Conservation (phyloP, 2,329 filamentous ascomycete species). For the Sporothrix pseudoabietina region DNA sequence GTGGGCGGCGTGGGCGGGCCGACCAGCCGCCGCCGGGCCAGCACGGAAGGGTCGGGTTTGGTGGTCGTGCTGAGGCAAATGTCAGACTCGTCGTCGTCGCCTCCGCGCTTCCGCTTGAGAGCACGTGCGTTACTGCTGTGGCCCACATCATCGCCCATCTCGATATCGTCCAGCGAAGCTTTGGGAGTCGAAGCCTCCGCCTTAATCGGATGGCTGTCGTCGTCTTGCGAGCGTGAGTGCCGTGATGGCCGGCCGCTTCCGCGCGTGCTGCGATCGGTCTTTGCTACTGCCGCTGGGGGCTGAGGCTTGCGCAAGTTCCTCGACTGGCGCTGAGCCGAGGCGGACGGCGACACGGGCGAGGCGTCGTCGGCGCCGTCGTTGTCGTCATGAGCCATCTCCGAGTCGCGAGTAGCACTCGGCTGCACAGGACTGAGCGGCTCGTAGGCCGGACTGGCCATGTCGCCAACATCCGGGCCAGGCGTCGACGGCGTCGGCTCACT, state of each 20-base stretch:
- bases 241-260: neutral
- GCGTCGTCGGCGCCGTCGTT: neutral
- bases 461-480: slow-evolving; percentile 48
- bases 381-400: neutral
- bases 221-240: slow-evolving; percentile 13
- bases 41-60: slow-evolving; percentile 44
- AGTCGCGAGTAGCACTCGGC: slow-evolving; percentile 40
- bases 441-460: slow-evolving; percentile 55
- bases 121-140: neutral
- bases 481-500: slow-evolving; percentile 59
- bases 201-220: slow-evolving; percentile 43
- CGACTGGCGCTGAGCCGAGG: slow-evolving; percentile 1
- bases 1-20: slow-evolving; percentile 58
- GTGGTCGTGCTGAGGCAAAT: neutral
- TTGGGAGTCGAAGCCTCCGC: slow-evolving; percentile 58
- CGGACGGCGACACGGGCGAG: slow-evolving; percentile 13
- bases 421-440: slow-evolving; percentile 62
- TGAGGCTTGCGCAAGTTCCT: slow-evolving; percentile 29
- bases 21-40: slow-evolving; percentile 28
- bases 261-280: neutral
- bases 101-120: slow-evolving; percentile 9
- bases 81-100: neutral
- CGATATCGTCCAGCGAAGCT: slow-evolving; percentile 1
- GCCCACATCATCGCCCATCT: neutral
- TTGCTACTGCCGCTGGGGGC: neutral